A percentile compares a stretch with the other conserved stretches of the same genome.
Evolutionary conservation across 2,329 filamentous ascomycete species (phyloP).

Genomic region (Coniochaeta ligniaria): DNA sequence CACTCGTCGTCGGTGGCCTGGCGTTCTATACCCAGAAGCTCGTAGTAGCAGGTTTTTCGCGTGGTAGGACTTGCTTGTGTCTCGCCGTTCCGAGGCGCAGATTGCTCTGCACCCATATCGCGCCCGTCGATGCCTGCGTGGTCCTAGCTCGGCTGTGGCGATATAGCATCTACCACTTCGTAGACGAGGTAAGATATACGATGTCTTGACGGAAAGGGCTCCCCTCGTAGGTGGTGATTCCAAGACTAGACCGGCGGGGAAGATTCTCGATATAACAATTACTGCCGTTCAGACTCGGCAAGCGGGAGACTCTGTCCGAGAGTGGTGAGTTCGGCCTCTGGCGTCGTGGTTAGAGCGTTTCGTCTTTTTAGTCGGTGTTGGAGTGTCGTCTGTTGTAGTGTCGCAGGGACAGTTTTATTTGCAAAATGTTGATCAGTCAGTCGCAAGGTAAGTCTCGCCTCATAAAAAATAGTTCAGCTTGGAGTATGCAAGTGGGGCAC

Average conservation of each 20-base stretch:
- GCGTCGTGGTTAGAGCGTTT: not conserved
- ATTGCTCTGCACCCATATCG: constrained; percentile 50
- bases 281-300: not conserved
- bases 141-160: not conserved
- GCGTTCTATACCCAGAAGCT: constrained; percentile 67
- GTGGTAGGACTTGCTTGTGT: constrained; percentile 15
- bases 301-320: not conserved
- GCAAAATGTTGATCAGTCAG: no score
- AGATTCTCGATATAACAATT: no score
- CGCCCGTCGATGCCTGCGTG: not conserved
- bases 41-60: constrained; percentile 75
- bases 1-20: constrained; percentile 77
- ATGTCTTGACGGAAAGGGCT: not conserved
- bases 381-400: not conserved
- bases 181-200: not conserved
- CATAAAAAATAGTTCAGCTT: no score
- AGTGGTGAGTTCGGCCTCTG: not conserved
- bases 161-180: not conserved
- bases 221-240: not conserved
- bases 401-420: no score
- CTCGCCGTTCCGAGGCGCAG: constrained; percentile 28
- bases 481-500: no score
- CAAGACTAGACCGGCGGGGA: not conserved
- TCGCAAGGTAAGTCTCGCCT: no score
- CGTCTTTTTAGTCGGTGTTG: not conserved